These are phyloP conservation scores for Erythrophleum fordii DNA, from an alignment of 306 rosid genomes.

Conservation along the genomic window DNA sequence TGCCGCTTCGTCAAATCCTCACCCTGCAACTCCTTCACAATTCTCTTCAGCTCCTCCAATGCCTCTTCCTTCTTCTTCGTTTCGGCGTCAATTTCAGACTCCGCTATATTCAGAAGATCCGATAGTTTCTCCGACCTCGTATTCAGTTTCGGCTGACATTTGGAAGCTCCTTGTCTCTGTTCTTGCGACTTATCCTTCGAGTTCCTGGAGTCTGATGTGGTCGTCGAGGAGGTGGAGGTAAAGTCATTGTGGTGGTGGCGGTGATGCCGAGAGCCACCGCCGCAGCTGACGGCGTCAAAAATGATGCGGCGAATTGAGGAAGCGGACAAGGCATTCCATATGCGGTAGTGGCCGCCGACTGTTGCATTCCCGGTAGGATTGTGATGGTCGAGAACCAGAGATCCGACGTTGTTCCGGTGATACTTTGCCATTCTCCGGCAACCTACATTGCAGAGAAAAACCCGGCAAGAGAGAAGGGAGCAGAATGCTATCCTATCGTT, in stretches of 20 bases:
- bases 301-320: constrained; percentile 72
- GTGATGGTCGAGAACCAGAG: constrained; percentile 60
- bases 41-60: constrained; percentile 64
- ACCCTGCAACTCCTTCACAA: constrained; percentile 63
- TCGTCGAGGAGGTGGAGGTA: neutral
- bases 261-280: constrained; percentile 64
- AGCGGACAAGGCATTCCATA: constrained; percentile 57
- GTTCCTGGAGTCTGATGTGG: constrained; percentile 27
- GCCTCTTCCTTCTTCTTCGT: constrained; percentile 68
- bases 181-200: constrained; percentile 28
- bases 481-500: neutral
- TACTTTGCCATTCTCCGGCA: constrained; percentile 71
- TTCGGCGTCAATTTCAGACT: constrained; percentile 52
- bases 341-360: constrained; percentile 55
- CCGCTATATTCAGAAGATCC: constrained; percentile 76
- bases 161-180: neutral
- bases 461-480: neutral
- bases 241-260: constrained; percentile 32
- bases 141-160: constrained; percentile 9
- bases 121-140: constrained; percentile 72
- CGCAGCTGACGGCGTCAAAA: constrained; percentile 87
- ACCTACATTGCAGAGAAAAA: constrained; percentile 55
- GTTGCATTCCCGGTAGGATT: constrained; percentile 32
- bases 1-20: constrained; percentile 54
- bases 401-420: constrained; percentile 67